Conservation (phyloP, 2,329 filamentous ascomycete genomes). For the Hirsutella rhossiliensis region DNA sequence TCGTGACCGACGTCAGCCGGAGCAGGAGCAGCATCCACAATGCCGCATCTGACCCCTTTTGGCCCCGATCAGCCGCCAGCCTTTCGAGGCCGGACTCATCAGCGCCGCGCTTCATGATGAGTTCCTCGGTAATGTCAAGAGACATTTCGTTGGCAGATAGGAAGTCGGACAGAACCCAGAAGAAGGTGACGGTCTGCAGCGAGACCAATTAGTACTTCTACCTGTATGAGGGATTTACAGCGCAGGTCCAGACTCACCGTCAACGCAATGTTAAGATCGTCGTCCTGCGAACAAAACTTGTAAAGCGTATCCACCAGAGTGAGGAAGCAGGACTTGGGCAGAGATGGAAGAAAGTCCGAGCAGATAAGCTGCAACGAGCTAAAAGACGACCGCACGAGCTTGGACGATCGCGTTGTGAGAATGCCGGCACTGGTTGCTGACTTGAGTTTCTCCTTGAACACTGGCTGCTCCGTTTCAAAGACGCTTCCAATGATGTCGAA, state of each 20-base stretch:
- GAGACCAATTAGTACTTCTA: not conserved
- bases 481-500: conserved; percentile 79
- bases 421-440: conserved; percentile 16
- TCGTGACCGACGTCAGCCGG: conserved; percentile 58
- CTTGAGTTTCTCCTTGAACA: conserved; percentile 19
- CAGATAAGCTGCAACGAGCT: conserved; percentile 83
- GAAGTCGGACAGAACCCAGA: conserved; percentile 91
- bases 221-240: not conserved
- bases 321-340: conserved; percentile 59
- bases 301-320: conserved; percentile 78
- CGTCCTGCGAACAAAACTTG: conserved; percentile 77
- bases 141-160: conserved; percentile 49
- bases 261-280: conserved; percentile 89
- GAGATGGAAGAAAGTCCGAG: conserved; percentile 77
- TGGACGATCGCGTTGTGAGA: conserved; percentile 49
- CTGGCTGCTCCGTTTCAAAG: conserved; percentile 40
- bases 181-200: conserved; percentile 75
- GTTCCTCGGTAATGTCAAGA: conserved; percentile 44
- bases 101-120: conserved; percentile 34
- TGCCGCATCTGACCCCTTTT: conserved; percentile 53
- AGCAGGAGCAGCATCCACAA: conserved; percentile 70
- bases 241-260: conserved; percentile 44
- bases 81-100: conserved; percentile 39
- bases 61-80: conserved; percentile 46
- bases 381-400: conserved; percentile 77